Evolutionary conservation across 805 yeast genomes (phyloP), one percentile per base, ranked within the genome.

Genomic region (Candida glaebosa): DNA sequence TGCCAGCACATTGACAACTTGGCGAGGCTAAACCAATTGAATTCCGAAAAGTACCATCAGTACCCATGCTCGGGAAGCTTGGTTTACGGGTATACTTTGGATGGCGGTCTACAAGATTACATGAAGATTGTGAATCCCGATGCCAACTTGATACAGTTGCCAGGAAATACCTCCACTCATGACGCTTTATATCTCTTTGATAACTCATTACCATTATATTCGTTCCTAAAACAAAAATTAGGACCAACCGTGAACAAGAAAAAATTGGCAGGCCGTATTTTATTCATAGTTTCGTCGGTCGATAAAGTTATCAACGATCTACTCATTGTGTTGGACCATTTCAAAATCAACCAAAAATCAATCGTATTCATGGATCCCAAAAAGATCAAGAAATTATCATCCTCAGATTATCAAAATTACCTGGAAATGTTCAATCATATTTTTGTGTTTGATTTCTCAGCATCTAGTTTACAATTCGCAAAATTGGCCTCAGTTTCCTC

Each of bases 61-160:
- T 14, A 34, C 39, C 56, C 57, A 3, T 68, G 74, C 41, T 18
- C 47, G 3, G 37, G 41, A 3, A 41, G 47, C 20, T 50, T 56
- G 37, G 56, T 53, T 4, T 64, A 61, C 47, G 74, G 74, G 2
- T 41, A 39, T 9, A 61, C 61, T 36, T 37, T 68, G 3, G 63
- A 67, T 37, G 74, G 74, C 6, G 73, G 73, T 3, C 47, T 69
- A 15, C 73, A 67, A 46, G 71, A 68, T 34, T 61, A 45, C 42
- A 45, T 69, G 22, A 52, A 56, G 28, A 51, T 68, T 3, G 49
- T 49, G 6, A 36, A 48, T 33, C 63, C 70, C 0, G 49, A 51
- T 14, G 38, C 53, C 20, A 42, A 54, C 17, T 48, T 67, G 33
- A 48, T 68, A 9, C 46, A 44, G 15, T 42, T 67, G 3, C 71